phyloP scores from a whole-genome alignment of 2,329 filamentous ascomycete species.

The Pseudogymnoascus sp. region DNA sequence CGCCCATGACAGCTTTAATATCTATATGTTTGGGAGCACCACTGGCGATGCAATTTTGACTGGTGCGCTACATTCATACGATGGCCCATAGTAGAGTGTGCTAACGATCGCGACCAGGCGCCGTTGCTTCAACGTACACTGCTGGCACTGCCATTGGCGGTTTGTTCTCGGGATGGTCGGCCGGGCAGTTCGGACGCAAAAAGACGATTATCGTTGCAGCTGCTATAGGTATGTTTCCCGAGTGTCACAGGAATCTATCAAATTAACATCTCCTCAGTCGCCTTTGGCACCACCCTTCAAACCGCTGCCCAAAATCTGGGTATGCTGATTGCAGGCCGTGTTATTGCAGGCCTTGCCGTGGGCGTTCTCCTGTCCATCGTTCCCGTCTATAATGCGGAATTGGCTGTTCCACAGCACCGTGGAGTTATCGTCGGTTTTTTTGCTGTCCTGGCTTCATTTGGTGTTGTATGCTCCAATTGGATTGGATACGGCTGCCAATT shows the following conservation, averaged over 20 bases:
- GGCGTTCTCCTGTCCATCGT: conserved; percentile 13
- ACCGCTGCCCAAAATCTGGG: conserved; percentile 21
- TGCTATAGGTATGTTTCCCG: background rate
- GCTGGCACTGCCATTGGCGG: background rate
- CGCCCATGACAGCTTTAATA: conserved; percentile 28
- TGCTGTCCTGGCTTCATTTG: conserved; percentile 31
- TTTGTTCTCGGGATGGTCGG: background rate
- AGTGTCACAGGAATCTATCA: background rate
- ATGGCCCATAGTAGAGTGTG: background rate
- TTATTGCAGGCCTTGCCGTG: conserved; percentile 18
- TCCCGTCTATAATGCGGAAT: conserved; percentile 28
- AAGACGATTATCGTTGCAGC: conserved; percentile 4
- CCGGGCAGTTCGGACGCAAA: background rate
- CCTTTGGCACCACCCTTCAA: conserved; percentile 22
- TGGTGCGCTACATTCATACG: conserved; percentile 11
- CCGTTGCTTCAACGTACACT: background rate
- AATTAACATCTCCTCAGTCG: conserved; percentile 14
- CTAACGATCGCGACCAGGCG: background rate
- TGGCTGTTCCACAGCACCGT: conserved; percentile 26
- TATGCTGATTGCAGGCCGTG: conserved; percentile 24
- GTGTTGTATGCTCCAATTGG: conserved; percentile 34
- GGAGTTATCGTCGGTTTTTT: conserved; percentile 28
- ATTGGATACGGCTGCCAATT: conserved; percentile 34
- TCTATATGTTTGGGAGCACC: conserved; percentile 28
- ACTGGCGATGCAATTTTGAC: conserved; percentile 23